phyloP scores from a whole-genome alignment of 2,329 filamentous ascomycete genomes.

The Pyrenophora tritici-repentis region DNA sequence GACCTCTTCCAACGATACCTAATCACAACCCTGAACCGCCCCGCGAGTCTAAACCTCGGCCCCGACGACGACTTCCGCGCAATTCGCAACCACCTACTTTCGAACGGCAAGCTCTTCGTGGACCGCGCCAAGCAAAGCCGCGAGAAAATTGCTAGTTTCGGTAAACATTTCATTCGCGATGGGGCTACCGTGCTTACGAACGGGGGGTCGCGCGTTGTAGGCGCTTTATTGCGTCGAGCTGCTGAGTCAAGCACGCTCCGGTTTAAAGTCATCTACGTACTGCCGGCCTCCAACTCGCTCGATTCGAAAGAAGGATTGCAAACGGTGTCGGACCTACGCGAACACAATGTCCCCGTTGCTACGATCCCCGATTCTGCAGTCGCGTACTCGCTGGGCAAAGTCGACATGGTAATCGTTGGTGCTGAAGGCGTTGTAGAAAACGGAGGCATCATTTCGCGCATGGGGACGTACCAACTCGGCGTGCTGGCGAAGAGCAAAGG shows the following conservation, averaged over 20 bases:
- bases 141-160: constrained; percentile 79
- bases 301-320: constrained; percentile 65
- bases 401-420: constrained; percentile 70
- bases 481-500: constrained; percentile 73
- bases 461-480: constrained; percentile 87
- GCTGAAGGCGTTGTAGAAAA: constrained; percentile 90
- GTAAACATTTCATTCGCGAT: constrained; percentile 77
- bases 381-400: constrained; percentile 76
- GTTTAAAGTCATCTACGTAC: constrained; percentile 80
- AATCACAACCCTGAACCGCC: constrained; percentile 69
- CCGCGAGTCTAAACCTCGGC: constrained; percentile 50
- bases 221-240: constrained; percentile 74
- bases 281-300: constrained; percentile 38
- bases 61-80: constrained; percentile 75
- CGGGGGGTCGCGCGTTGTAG: constrained; percentile 84
- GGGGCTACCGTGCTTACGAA: constrained; percentile 86
- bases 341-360: constrained; percentile 79
- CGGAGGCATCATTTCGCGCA: constrained; percentile 85
- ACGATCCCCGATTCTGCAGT: constrained; percentile 77
- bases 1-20: constrained; percentile 96
- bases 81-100: constrained; percentile 79
- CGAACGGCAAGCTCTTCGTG: constrained; percentile 86
- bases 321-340: constrained; percentile 72
- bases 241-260: constrained; percentile 68
- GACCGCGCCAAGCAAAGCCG: constrained; percentile 83